These are phyloP conservation scores for Apiotrichum siamense DNA, from an alignment of 1,284 basidiomycete genomes.

Conservation along the genomic window DNA sequence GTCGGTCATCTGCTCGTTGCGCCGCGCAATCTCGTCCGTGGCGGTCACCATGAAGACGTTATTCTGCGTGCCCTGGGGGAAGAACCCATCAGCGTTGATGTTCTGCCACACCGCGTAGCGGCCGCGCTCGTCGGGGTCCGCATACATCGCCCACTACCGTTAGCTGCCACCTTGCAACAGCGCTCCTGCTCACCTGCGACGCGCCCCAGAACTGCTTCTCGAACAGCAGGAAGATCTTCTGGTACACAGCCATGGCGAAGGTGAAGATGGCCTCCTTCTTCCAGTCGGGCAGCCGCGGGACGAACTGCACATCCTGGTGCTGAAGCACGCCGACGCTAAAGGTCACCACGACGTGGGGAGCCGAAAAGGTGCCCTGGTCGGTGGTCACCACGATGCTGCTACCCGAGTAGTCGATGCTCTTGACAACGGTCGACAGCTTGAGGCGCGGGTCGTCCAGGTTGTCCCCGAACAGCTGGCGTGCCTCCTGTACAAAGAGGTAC, in stretches of 20 bases:
- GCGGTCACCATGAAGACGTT: conserved; percentile 60
- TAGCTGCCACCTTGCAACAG: not conserved
- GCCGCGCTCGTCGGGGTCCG: conserved; percentile 56
- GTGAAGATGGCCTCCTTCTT: conserved; percentile 62
- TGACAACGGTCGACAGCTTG: conserved; percentile 55
- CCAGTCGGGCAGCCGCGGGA: conserved; percentile 57
- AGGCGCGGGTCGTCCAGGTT: conserved; percentile 53
- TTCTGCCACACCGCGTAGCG: conserved; percentile 65
- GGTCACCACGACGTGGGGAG: conserved; percentile 58
- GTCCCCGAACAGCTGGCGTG: conserved; percentile 57
- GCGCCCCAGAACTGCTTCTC: conserved; percentile 63
- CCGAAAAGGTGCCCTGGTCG: conserved; percentile 50
- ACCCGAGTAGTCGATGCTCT: conserved; percentile 51
- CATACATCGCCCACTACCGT: conserved; percentile 58
- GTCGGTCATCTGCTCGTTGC: conserved; percentile 55
- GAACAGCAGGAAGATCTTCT: conserved; percentile 66
- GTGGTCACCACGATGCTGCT: conserved; percentile 49
- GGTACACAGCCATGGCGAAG: conserved; percentile 62
- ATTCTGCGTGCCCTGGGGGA: conserved; percentile 49
- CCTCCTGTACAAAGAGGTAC: conserved; percentile 56
- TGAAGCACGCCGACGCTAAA: conserved; percentile 58
- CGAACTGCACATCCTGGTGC: conserved; percentile 56
- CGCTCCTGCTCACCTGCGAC: conserved; percentile 52
- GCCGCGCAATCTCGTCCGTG: conserved; percentile 52
- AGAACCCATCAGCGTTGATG: conserved; percentile 57